These are phyloP conservation scores for Chenopodium quinoa DNA, from an alignment of 148 eudicot species.

Conservation along the genomic window DNA sequence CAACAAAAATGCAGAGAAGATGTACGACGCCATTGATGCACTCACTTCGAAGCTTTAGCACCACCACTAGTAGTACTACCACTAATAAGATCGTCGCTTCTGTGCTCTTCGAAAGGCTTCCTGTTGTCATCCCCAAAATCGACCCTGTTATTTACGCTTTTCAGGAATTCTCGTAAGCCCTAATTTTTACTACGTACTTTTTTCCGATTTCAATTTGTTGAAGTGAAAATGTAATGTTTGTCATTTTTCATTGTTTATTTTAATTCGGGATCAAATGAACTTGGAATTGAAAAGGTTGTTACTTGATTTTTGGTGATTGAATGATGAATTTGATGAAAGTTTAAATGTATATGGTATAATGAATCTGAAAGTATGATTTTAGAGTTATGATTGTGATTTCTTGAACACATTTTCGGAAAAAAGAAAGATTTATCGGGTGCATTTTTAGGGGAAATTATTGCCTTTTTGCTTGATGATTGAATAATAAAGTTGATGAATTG, in stretches of 20 bases:
- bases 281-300: neutral
- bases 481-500: neutral
- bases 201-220: neutral
- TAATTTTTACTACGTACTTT: neutral
- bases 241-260: neutral
- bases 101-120: constrained; percentile 85
- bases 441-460: too few relatives aligned
- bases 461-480: neutral
- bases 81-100: constrained; percentile 70
- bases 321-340: neutral
- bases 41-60: constrained; percentile 26
- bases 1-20: constrained; percentile 15
- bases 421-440: too few relatives aligned
- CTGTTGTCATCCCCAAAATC: constrained; percentile 82
- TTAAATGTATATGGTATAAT: neutral
- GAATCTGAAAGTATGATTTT: neutral
- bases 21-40: constrained; percentile 24
- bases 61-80: constrained; percentile 19
- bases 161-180: constrained; percentile 85
- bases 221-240: neutral
- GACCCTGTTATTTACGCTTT: constrained; percentile 89
- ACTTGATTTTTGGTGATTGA: neutral
- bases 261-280: neutral
- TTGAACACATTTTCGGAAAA: too few relatives aligned
- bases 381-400: neutral